Evolutionary conservation across 768 basidiomycete species (phyloP), one percentile per base, ranked within the genome.

Genomic region (Trametes cubensis): DNA sequence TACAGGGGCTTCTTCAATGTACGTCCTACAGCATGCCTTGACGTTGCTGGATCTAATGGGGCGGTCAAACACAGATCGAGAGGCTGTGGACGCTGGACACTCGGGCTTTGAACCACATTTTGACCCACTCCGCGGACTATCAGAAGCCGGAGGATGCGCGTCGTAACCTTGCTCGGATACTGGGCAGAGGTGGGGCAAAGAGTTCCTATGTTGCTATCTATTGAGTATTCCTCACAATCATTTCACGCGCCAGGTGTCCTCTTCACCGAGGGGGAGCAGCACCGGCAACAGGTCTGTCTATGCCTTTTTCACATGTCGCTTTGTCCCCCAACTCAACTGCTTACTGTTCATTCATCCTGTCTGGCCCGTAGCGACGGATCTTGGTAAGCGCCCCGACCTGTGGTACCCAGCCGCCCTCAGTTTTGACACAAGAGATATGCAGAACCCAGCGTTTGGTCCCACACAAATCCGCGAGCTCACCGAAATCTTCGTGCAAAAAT

Each of bases 371-470:
- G 67, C 58, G 67, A 30, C 49, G 65, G 25, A 69, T 74, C 18
- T 71, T 77, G 72, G 74, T 73, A 20, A 13, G 62, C 49, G 6
- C 2, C 10, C 21, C 6, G n/a, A 18, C 28, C 41, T 5, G 18
- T 42, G 13, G 10, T 46, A 14, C 38, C 7, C 23, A 17, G 23
- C 6, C 1, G 21, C 17, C 18, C 30, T 26, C 6, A 7, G 39
- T 14, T 18, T 21, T 25, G 4, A 38, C 13, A 7, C 28, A 28
- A 28, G 4, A 34, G 15, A 18, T 14, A 10, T 18, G 10, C 56
- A 79, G 87, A 89, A 88, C 65, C 87, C 87, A 21, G 86, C 86
- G 0, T 89, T 89, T 64, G 85, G 86, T 2, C 77, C 79, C 2
- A 71, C 79, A 1, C 85, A 87, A 65, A 78, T 88, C 34, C 77